phyloP scores from a whole-genome alignment of 768 basidiomycete species.

The Lentinula edodes region DNA sequence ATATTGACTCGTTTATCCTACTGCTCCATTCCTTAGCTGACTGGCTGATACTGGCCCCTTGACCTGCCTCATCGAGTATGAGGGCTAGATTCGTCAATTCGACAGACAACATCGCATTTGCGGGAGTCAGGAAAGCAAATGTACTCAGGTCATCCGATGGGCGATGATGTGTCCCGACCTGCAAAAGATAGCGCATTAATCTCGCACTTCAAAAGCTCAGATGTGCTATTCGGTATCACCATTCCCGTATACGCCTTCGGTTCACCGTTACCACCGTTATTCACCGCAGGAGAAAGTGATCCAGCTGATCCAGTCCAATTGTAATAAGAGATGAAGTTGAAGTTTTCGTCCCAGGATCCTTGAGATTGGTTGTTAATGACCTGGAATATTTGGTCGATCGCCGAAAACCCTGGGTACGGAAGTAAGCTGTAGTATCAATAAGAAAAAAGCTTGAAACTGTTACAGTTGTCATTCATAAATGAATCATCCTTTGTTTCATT shows the following conservation, averaged over 20 bases:
- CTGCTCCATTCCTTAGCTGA: conserved; percentile 54
- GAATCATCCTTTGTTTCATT: conserved; percentile 65
- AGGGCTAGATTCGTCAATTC: conserved; percentile 57
- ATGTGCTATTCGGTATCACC: conserved; percentile 13
- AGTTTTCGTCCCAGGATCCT: conserved; percentile 60
- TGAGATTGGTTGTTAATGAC: conserved; percentile 78
- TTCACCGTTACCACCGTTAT: conserved; percentile 69
- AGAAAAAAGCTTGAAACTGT: not conserved
- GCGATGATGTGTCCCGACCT: conserved; percentile 72
- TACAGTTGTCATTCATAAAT: conserved; percentile 69
- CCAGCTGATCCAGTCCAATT: conserved; percentile 76
- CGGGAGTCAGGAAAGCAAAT: conserved; percentile 71
- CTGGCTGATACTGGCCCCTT: conserved; percentile 44
- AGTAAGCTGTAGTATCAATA: not conserved
- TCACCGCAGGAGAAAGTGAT: conserved; percentile 55
- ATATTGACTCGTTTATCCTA: conserved; percentile 54
- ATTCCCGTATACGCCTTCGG: conserved; percentile 69
- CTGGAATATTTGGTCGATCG: conserved; percentile 67
- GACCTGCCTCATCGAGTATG: conserved; percentile 46
- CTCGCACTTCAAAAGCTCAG: no score
- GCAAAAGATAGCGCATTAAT: conserved; percentile 12
- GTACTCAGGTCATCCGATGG: conserved; percentile 72
- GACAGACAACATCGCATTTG: conserved; percentile 80
- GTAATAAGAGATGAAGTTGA: conserved; percentile 72
- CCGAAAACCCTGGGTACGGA: conserved; percentile 48